phyloP scores from a whole-genome alignment of 441 rosid genomes.

The Populus hybrid region DNA sequence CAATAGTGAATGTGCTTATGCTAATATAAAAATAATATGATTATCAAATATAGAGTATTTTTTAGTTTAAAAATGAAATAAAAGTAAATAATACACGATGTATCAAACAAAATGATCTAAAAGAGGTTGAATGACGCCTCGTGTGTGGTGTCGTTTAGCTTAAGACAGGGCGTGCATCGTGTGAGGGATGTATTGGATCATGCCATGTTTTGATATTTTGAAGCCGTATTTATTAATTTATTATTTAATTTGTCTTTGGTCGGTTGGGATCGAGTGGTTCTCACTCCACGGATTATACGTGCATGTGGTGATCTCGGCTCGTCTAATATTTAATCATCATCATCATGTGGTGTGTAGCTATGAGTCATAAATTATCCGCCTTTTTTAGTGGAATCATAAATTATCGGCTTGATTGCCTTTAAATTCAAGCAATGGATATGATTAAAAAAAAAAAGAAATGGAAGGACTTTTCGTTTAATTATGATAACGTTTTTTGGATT shows the following conservation, averaged over 20 bases:
- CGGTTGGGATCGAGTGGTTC: slow-evolving; percentile 8
- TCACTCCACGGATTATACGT: not conserved
- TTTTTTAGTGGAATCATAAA: not conserved
- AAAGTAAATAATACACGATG: not conserved
- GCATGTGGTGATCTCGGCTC: not conserved
- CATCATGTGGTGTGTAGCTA: not conserved
- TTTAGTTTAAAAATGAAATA: no score
- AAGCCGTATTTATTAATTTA: not conserved
- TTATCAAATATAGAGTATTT: not conserved
- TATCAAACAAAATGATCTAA: no score
- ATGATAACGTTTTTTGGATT: not conserved
- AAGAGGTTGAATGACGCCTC: no score
- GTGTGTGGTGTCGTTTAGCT: not conserved
- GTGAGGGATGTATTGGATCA: slow-evolving; percentile 30
- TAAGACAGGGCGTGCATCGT: slow-evolving; percentile 20
- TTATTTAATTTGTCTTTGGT: no score
- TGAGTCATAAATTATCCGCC: not conserved
- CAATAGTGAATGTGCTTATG: not conserved
- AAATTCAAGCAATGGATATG: slow-evolving; percentile 13
- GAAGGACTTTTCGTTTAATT: slow-evolving; percentile 6
- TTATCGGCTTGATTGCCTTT: slow-evolving; percentile 8
- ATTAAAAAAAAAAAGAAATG: no score
- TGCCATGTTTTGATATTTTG: not conserved
- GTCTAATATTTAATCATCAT: not conserved
- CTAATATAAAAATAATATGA: no score